Base-by-base conservation (phyloP, 306 rosid genomes). In the Dalbergia oliveri region DNA sequence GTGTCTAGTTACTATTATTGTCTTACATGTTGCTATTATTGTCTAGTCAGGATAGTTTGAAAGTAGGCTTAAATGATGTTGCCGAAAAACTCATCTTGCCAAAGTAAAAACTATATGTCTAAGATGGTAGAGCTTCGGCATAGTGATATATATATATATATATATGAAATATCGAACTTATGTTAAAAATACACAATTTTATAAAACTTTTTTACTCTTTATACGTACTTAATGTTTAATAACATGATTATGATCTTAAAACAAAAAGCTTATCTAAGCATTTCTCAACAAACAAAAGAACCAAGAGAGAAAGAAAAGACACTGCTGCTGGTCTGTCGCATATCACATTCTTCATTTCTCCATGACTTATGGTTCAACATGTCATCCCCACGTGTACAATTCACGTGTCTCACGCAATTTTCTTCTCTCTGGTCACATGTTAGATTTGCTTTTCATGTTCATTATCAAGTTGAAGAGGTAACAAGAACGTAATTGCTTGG, bases 401-500 rank as follows among this genome's bases (percentile, higher is more conserved):
- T 73, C 84, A 81, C 90, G 84, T 84, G 82, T 62, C 8, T 19
- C 44, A 69, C 64, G 67, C 59, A 71, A 74, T 8, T 31, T 81
- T 66, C 70, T 79, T 72, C 13, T 51, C 51, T 72, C 43, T 1
- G 31, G 45, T 76, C 61, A 72, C 82, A 59, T 70, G 79, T 26
- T 33, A 62, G 50, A 72, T 11, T 62, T 21, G 76, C 26, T 73
- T 49, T 51, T 60, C 44, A 16, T 26, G 81, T 23, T 79, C 7
- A 82, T 75, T 64, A 44, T 5, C 43, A 11, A 62, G 49, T 16
- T 12, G 65, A 76, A 26, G 75, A 50, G 81, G 87, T 75, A 77
- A 61, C 79, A 72, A 9, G 64, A 68, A 63, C 51, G 69, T 41
- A 51, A 73, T 84, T 73, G 83, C 85, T 84, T 88, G 79, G 65